A percentile compares a stretch with the other conserved stretches of the same genome.
Evolutionary conservation across 2,329 filamentous ascomycete species (phyloP).

Genomic region (Pyricularia pennisetigena): DNA sequence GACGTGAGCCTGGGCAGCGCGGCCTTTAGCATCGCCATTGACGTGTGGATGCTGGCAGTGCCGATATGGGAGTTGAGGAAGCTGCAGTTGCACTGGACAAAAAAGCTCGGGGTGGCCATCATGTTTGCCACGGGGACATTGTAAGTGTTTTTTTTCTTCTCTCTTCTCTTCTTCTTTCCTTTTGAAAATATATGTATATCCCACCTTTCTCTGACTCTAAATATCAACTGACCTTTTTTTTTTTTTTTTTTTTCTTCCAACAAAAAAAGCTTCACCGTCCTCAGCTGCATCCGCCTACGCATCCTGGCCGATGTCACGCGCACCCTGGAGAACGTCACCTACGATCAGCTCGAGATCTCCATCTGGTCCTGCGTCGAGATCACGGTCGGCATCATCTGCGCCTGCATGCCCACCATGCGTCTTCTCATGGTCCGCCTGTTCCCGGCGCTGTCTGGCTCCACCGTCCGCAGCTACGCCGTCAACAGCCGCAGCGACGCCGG

Average conservation of each 20-base stretch:
- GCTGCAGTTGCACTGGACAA: slow-evolving; percentile 31
- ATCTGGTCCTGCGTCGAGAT: slow-evolving; percentile 20
- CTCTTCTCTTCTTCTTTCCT: background rate
- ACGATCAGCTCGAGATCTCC: slow-evolving; percentile 3
- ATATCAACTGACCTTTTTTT: no score
- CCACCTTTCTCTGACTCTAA: no score
- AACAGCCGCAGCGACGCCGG: background rate
- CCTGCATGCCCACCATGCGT: slow-evolving; percentile 18
- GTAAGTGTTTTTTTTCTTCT: slow-evolving; percentile 9
- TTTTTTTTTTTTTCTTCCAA: background rate
- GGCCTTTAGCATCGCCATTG: slow-evolving; percentile 30
- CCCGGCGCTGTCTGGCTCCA: slow-evolving; percentile 9
- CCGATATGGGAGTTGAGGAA: slow-evolving; percentile 28
- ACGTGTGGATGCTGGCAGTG: slow-evolving; percentile 29
- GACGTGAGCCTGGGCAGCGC: slow-evolving; percentile 37
- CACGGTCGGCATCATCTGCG: slow-evolving; percentile 19
- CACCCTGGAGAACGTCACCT: background rate
- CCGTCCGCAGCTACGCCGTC: background rate
- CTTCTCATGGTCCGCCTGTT: slow-evolving; percentile 14
- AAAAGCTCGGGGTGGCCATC: slow-evolving; percentile 30
- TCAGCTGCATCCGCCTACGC: slow-evolving; percentile 16
- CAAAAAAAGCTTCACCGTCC: slow-evolving; percentile 18
- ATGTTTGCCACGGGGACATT: slow-evolving; percentile 34
- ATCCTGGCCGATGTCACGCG: background rate
- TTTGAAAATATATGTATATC: background rate